Evolutionary conservation across 2,329 filamentous ascomycete genomes (phyloP), one percentile per base, ranked within the genome.

Genomic region (Coniochaeta sp.): DNA sequence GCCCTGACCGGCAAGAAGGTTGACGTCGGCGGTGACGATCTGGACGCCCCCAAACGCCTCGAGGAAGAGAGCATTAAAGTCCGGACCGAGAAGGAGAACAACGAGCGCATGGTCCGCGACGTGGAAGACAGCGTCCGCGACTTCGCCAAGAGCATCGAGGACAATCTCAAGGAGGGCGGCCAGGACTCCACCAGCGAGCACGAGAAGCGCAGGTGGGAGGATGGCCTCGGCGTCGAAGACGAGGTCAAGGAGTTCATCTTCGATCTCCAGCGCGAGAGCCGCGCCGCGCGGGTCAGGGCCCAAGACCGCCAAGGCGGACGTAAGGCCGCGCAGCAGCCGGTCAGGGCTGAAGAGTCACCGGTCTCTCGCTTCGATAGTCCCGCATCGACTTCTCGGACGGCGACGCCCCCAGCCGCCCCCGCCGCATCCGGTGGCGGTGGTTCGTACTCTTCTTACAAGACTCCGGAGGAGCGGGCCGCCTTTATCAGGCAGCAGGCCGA

Each of bases 181-280:
- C 85, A 89, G 63, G 89, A 88, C 67, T 88, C 87, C 42, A 85
- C 87, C 3, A 90, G 87, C 63, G 91, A 97, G 74, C 93, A 97
- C 71, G 95, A 99, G 77, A 88, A 86, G 68, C 87, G 95, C 63
- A 86, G 95, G 63, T 99, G 95, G 95, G 92, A 99, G 67, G 95
- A 99, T 74, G 95, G 87, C 10, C 81, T 99, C 40, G 95, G 95
- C 30, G 95, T 99, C 30, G 95, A 99, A 71, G 93, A 99, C 69
- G 92, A 96, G 69, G 89, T 98, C 63, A 91, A 92, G 69, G 95
- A 99, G 70, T 98, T 99, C 74, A 99, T 99, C 72, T 98, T 95
- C 71, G 95, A 98, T 66, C 79, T 99, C 58, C 93, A 97, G 72
- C 87, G 93, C 62, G 90, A 88, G 63, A 96, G 91, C 72, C 86